Base-by-base conservation (phyloP, 148 eudicot genomes). In the Mesembryanthemum crystallinum region DNA sequence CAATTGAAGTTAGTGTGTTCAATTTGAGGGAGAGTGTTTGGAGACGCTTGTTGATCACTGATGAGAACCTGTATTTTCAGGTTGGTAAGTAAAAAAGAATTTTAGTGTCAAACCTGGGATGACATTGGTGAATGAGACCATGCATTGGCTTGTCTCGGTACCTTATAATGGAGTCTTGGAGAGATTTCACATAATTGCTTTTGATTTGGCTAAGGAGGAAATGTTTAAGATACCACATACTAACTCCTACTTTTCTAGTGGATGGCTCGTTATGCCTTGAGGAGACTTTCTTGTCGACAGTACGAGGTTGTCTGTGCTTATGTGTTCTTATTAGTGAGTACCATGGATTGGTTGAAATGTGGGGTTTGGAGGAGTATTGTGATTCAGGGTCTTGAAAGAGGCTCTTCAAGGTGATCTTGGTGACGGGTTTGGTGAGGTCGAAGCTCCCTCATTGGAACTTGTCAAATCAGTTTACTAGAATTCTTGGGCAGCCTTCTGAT, bases 391-490 rank as follows among this genome's bases (percentile, higher is more conserved):
- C 71, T 10, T 67, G 71, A 54, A 43, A 8, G 54, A 67, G 39
- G 52, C 52, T 67, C 71, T 1, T 23, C 12, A 67, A 67, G 52
- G 71, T 43, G 2, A 29, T 39, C 0, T 42, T 67, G 27, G 54
- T 14, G 20, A 67, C 39, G 32, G 32, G 21, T 23, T 43, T 67
- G 32, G 54, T 67, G 21, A 30, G 52, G 15, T 67, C 71, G 12
- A 67, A 67, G 32, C 18, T 67, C 54, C 71, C 71, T 23, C 15
- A 23, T 23, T 67, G 71, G 71, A 67, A 67, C 71, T 67, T 67
- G 23, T 67, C 39, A 12, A 49, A 42, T 42, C 30, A 54, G 27
- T 14, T 67, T 25, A 17, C 28, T 27, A 42, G 27, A 47, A 42
- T 67, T 43, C 18, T 67, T 29, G 8, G 42, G 5, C 52, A 20